Evolutionary conservation across 1,139 yeast genomes (phyloP).

Genomic region (Schizosaccharomyces versatilis): DNA sequence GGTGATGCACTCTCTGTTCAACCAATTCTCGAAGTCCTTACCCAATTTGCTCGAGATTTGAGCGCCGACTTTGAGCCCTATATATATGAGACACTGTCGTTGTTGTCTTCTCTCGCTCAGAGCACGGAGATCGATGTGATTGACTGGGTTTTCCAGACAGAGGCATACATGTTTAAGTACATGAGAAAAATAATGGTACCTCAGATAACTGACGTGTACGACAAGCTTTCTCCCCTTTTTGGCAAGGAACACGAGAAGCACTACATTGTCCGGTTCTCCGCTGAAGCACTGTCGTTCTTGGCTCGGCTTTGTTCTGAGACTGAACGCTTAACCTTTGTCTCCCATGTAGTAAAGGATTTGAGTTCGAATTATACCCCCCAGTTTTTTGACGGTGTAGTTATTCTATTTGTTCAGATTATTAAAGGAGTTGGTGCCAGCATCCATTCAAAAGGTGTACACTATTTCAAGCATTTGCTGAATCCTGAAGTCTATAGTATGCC

Average conservation of each 20-base stretch:
- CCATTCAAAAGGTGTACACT: conserved; percentile 28
- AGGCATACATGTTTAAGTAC: conserved; percentile 80
- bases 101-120: conserved; percentile 32
- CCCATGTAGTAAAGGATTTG: conserved; percentile 31
- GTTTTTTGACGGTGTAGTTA: conserved; percentile 35
- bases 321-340: conserved; percentile 28
- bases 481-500: neutral
- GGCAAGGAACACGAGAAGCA: conserved; percentile 29
- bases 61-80: conserved; percentile 74
- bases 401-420: conserved; percentile 52
- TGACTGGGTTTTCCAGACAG: conserved; percentile 65
- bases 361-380: conserved; percentile 22
- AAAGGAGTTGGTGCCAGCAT: conserved; percentile 48
- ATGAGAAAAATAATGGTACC: conserved; percentile 39
- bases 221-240: conserved; percentile 41
- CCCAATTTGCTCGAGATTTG: conserved; percentile 62
- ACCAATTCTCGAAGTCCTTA: conserved; percentile 43
- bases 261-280: conserved; percentile 60
- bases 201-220: conserved; percentile 47
- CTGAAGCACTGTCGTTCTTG: conserved; percentile 73
- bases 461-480: conserved; percentile 4
- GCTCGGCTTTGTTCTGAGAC: conserved; percentile 43
- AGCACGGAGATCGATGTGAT: conserved; percentile 31
- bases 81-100: conserved; percentile 31
- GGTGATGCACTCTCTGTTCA: conserved; percentile 56